Evolutionary conservation across 176 grass and related monocot species (phyloP).

Genomic region (Phragmites australis): DNA sequence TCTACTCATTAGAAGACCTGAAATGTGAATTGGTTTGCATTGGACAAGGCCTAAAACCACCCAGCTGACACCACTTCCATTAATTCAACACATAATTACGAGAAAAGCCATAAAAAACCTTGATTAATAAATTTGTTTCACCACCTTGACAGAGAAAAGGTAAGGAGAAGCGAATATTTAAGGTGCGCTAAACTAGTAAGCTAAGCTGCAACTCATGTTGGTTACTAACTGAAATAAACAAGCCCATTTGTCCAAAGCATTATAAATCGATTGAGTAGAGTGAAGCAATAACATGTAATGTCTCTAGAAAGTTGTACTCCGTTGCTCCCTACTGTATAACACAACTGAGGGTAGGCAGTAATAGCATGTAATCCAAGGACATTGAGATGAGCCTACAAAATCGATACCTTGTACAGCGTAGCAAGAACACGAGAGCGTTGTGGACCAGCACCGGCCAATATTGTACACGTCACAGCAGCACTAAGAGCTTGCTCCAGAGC

Average conservation of each 20-base stretch:
- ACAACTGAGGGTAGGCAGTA: neutral
- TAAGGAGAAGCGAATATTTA: neutral
- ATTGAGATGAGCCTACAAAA: conserved; percentile 6
- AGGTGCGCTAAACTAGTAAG: neutral
- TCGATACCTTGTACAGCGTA: conserved; percentile 92
- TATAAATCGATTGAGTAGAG: neutral
- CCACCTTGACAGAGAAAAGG: neutral
- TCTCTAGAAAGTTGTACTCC: neutral
- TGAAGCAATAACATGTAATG: neutral
- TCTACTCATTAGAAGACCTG: neutral
- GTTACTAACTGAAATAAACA: neutral
- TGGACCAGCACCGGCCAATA: conserved; percentile 97
- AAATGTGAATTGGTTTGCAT: conserved; percentile 14
- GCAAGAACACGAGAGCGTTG: conserved; percentile 95
- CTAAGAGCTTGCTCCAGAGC: conserved; percentile 95
- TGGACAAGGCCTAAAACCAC: neutral
- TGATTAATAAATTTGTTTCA: neutral
- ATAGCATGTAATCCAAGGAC: neutral
- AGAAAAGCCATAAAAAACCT: neutral
- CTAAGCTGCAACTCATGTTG: neutral
- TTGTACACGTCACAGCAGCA: conserved; percentile 95
- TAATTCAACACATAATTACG: neutral
- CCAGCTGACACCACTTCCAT: neutral
- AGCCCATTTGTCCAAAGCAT: neutral
- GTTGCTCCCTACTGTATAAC: neutral